phyloP scores from a whole-genome alignment of 1,284 basidiomycete genomes.

The Meira nashicola region DNA sequence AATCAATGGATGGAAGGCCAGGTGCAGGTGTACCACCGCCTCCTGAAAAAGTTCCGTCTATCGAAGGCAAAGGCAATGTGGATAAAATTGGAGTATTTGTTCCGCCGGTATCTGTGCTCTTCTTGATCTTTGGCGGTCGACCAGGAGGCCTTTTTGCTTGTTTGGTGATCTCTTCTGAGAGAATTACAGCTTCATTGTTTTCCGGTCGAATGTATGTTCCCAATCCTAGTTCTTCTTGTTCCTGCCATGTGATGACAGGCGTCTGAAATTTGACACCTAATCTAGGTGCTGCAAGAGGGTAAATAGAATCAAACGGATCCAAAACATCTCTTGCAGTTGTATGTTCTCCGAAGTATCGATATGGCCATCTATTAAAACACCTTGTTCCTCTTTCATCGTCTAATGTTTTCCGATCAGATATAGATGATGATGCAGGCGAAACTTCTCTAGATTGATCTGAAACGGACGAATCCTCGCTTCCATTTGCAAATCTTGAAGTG shows the following conservation, averaged over 20 bases:
- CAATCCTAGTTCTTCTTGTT: constrained; percentile 33
- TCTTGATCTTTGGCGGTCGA: constrained; percentile 10
- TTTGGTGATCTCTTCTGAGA: constrained; percentile 12
- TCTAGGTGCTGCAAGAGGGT: constrained; percentile 81
- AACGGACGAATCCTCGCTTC: background rate
- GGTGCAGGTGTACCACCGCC: background rate
- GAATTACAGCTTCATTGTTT: constrained; percentile 19
- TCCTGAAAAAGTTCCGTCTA: background rate
- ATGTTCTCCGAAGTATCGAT: constrained; percentile 89
- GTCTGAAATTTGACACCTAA: constrained; percentile 82
- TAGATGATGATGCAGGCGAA: background rate
- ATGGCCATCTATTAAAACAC: constrained; percentile 87
- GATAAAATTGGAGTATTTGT: constrained; percentile 1
- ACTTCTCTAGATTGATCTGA: constrained; percentile 6
- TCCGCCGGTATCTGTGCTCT: constrained; percentile 1
- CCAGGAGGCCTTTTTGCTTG: constrained; percentile 3
- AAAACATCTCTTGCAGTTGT: constrained; percentile 63
- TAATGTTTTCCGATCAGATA: constrained; percentile 19
- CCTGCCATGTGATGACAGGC: constrained; percentile 45
- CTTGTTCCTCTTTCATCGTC: constrained; percentile 59
- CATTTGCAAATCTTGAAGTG: background rate
- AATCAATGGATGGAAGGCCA: background rate
- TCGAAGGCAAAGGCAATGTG: background rate
- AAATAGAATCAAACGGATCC: constrained; percentile 92
- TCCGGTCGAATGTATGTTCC: constrained; percentile 21